Evolutionary conservation across 306 rosid species (phyloP).

Genomic region (Carpinus fangiana): DNA sequence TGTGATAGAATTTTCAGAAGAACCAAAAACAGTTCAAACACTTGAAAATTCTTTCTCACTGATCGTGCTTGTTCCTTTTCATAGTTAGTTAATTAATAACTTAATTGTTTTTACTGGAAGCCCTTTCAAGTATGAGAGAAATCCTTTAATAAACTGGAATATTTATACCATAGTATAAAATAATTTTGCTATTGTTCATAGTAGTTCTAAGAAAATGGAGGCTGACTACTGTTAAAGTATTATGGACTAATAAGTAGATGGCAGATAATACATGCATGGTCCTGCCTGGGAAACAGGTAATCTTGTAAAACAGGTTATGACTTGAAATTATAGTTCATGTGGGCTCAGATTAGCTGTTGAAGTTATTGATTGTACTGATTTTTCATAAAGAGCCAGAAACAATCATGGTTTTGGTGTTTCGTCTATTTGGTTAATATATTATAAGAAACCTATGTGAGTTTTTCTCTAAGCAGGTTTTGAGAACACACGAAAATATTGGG

Average conservation of each 20-base stretch:
- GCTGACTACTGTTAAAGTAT: neutral
- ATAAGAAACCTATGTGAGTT: neutral
- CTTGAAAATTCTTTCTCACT: neutral
- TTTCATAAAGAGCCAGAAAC: neutral
- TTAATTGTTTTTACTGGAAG: neutral
- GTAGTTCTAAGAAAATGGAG: slow-evolving; percentile 3
- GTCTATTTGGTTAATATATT: neutral
- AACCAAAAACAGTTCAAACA: neutral
- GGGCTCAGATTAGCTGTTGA: neutral
- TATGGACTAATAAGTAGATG: neutral
- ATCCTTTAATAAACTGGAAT: neutral
- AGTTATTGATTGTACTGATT: neutral
- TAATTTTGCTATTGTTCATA: neutral
- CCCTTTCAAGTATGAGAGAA: neutral
- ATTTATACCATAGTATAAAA: neutral
- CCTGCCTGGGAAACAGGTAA: neutral
- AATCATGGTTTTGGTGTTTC: neutral
- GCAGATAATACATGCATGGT: too few species aligned
- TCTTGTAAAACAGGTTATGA: neutral
- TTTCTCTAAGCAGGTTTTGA: neutral
- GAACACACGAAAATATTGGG: neutral
- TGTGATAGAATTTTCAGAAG: neutral
- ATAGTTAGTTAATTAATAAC: neutral
- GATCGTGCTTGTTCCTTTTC: neutral
- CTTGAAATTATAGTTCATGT: neutral